These are phyloP conservation scores for Sugiyamaella qingdaonensis DNA, from an alignment of 805 yeast genomes.

Conservation along the genomic window DNA sequence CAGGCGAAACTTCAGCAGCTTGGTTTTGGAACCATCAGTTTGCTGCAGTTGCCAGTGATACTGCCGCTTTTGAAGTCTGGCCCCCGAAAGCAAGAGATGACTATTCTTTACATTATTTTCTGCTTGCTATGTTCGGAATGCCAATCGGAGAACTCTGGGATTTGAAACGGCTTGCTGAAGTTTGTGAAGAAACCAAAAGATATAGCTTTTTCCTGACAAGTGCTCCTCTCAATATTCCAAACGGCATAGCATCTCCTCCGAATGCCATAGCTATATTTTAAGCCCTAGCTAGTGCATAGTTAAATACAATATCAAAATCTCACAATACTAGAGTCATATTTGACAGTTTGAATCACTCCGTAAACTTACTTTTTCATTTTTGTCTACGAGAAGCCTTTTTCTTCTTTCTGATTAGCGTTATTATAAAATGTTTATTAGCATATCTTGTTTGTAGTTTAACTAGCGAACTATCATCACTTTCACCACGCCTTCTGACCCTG, in stretches of 20 bases:
- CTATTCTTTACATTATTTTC: conserved; percentile 11
- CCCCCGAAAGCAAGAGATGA: conserved; percentile 17
- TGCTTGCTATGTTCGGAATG: conserved; percentile 34
- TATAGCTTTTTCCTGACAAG: conserved; percentile 32
- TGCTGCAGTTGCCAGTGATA: conserved; percentile 29
- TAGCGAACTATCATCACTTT: conserved; percentile 4
- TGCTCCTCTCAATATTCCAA: conserved; percentile 33
- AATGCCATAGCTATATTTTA: conserved; percentile 43
- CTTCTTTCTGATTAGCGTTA: too few species aligned
- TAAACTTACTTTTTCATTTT: too few species aligned
- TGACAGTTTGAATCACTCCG: too few species aligned
- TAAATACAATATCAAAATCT: too few species aligned
- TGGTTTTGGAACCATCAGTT: conserved; percentile 31
- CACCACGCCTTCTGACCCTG: conserved; percentile 6
- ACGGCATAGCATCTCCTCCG: conserved; percentile 35
- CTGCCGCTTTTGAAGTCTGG: conserved; percentile 29
- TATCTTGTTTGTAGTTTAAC: background rate
- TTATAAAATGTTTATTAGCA: too few species aligned
- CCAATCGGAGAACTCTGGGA: conserved; percentile 35
- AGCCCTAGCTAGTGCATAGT: too few species aligned
- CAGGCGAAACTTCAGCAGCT: conserved; percentile 23
- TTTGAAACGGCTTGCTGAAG: conserved; percentile 29
- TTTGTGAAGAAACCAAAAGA: conserved; percentile 25
- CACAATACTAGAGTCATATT: background rate
- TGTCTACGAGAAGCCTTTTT: too few species aligned